Evolutionary conservation across 2,329 filamentous ascomycete species (phyloP).

Genomic region (Scedosporium apiospermum): DNA sequence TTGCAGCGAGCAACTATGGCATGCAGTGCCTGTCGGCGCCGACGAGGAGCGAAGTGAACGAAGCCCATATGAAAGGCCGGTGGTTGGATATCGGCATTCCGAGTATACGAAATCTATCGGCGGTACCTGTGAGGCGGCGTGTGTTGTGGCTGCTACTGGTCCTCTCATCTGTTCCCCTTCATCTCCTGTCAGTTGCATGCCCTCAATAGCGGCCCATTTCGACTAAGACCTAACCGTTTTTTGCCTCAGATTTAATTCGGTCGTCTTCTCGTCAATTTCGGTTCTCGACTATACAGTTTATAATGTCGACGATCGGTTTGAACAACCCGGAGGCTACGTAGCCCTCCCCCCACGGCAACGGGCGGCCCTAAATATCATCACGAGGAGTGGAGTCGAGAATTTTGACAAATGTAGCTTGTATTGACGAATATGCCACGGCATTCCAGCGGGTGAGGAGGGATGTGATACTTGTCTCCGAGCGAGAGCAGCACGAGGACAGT

Average conservation of each 20-base stretch:
- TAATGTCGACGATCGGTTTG: background rate
- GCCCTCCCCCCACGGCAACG: background rate
- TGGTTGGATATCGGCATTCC: slow-evolving; percentile 14
- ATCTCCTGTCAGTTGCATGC: background rate
- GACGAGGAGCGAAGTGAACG: slow-evolving; percentile 19
- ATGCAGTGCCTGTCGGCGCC: slow-evolving; percentile 24
- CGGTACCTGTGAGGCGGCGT: background rate
- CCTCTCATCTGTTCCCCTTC: background rate
- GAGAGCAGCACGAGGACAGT: no score
- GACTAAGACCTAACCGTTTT: background rate
- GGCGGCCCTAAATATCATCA: background rate
- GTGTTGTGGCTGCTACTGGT: background rate
- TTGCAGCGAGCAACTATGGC: slow-evolving; percentile 20
- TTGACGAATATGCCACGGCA: background rate
- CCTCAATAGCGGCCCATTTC: background rate
- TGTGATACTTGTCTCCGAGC: background rate
- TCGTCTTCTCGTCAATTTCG: background rate
- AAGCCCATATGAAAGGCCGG: slow-evolving; percentile 5
- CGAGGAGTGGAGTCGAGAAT: background rate
- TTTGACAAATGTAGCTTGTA: background rate
- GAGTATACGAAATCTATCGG: slow-evolving; percentile 10
- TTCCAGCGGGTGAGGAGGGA: background rate
- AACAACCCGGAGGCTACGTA: background rate
- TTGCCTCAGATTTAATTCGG: background rate
- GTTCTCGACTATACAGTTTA: background rate